Conservation (phyloP, 257 asterid species). For the Solanum habrochaites region DNA sequence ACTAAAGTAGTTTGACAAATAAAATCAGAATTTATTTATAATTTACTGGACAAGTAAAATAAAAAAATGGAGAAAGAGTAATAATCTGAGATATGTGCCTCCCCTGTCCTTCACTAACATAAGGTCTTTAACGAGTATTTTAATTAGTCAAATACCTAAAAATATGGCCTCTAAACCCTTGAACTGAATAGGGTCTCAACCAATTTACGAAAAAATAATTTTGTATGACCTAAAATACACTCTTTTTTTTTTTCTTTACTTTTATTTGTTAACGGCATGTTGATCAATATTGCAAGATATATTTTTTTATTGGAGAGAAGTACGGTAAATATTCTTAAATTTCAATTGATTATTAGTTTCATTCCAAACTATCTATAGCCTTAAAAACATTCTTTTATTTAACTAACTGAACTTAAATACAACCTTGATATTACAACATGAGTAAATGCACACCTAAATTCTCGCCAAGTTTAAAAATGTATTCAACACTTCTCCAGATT, state of each 20-base stretch:
- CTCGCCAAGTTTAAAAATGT: background rate
- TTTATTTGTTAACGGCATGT: background rate
- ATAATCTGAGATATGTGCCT: background rate
- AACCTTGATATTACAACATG: background rate
- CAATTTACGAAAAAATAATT: background rate
- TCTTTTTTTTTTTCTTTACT: no score
- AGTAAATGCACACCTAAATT: background rate
- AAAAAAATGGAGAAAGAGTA: background rate
- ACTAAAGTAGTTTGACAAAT: background rate
- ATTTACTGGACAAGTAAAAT: background rate
- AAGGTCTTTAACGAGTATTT: background rate
- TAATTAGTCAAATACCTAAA: background rate
- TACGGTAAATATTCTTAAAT: background rate
- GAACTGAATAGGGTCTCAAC: background rate
- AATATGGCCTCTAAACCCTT: background rate
- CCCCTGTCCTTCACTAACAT: background rate
- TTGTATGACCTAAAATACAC: background rate
- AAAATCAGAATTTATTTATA: no score
- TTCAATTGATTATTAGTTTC: no score
- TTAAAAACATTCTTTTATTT: no score
- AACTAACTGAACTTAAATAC: background rate
- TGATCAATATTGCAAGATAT: no score
- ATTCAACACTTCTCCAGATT: background rate
- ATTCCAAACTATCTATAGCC: no score
- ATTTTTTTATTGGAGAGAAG: background rate